Percentiles rank a stretch among this genome's conserved stretches.
Conservation (phyloP, 768 basidiomycete genomes). For the Trametes punicea region DNA sequence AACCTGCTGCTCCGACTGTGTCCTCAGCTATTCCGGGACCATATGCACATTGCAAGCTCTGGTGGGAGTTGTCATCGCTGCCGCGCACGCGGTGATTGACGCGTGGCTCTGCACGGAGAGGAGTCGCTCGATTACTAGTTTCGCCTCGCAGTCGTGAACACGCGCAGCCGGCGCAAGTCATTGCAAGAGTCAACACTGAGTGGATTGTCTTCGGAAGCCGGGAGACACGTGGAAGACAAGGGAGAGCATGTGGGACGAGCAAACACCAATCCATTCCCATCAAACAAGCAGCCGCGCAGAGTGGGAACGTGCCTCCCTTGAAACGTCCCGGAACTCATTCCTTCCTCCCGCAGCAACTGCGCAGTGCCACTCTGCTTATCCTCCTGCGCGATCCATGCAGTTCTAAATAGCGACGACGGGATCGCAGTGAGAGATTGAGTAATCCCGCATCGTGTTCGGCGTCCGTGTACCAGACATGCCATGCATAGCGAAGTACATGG, state of each 20-base stretch:
- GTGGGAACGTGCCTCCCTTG: neutral
- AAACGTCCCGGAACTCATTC: neutral
- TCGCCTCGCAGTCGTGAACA: neutral
- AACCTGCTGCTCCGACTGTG: neutral
- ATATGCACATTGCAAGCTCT: neutral
- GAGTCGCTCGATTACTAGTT: neutral
- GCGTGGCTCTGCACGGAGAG: too few relatives aligned
- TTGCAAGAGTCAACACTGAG: neutral
- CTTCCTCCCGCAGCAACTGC: neutral
- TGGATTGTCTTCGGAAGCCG: neutral
- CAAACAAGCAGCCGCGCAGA: slow-evolving; percentile 1
- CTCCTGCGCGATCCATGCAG: neutral
- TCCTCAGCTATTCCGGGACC: neutral
- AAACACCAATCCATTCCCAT: neutral
- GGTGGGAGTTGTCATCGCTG: neutral
- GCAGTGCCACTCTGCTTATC: neutral
- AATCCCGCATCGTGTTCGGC: neutral
- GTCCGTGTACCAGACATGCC: neutral
- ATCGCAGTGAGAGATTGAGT: neutral
- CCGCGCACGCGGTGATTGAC: too few relatives aligned
- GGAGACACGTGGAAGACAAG: slow-evolving; percentile 12
- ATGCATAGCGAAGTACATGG: neutral
- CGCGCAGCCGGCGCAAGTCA: neutral
- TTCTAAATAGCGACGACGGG: neutral
- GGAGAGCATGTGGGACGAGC: slow-evolving; percentile 10